Conservation (phyloP, 257 asterid species). For the Salvia splendens region DNA sequence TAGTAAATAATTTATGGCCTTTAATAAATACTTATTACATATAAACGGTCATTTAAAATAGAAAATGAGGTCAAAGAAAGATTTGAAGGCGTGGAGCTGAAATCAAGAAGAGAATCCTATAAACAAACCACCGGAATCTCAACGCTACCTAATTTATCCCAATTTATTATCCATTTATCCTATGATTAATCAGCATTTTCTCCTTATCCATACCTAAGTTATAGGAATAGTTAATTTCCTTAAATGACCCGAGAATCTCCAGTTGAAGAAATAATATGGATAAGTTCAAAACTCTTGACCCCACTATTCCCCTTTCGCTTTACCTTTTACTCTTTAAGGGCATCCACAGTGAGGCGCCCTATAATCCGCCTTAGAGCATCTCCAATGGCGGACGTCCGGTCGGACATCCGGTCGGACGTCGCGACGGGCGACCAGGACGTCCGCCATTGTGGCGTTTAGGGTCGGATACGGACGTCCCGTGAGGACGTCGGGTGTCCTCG, state of each 20-base stretch:
- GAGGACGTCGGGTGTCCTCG: too few relatives aligned
- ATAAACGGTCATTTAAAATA: neutral
- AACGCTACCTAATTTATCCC: neutral
- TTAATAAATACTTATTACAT: too few relatives aligned
- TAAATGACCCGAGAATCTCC: conserved; percentile 8
- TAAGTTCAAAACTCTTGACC: conserved; percentile 42
- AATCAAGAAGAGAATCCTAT: conserved; percentile 16
- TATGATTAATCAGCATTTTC: neutral
- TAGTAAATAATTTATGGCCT: too few relatives aligned
- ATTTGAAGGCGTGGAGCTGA: neutral
- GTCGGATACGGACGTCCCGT: too few relatives aligned
- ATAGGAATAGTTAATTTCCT: conserved; percentile 23
- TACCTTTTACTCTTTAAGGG: conserved; percentile 19
- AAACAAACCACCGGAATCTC: neutral
- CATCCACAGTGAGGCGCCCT: too few relatives aligned
- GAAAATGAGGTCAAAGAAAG: neutral
- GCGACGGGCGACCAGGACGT: too few relatives aligned
- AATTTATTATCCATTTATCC: neutral
- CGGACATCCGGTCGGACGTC: too few relatives aligned
- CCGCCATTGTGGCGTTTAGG: too few relatives aligned
- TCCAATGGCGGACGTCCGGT: too few relatives aligned
- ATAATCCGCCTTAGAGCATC: too few relatives aligned
- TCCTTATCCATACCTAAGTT: conserved; percentile 22
- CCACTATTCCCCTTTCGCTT: conserved; percentile 38
- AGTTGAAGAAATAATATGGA: conserved; percentile 36